Conservation (phyloP, 139 green algal species). For the Tetradesmus lagerheimii region DNA sequence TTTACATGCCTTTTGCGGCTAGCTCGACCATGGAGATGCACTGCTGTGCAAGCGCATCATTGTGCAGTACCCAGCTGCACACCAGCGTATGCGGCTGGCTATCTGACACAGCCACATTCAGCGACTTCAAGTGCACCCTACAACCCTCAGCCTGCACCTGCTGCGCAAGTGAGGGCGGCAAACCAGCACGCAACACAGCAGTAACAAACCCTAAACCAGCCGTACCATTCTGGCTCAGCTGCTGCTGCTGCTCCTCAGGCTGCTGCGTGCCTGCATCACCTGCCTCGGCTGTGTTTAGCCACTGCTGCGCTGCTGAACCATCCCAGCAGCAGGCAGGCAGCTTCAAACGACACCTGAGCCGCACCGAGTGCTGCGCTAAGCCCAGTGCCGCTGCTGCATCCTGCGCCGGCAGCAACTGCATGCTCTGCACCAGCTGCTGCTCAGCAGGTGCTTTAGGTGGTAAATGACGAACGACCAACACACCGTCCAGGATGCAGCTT, state of each 20-base stretch:
- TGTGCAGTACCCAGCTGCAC: not conserved
- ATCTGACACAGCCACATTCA: not conserved
- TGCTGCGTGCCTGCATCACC: not conserved
- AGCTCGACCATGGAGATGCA: not conserved
- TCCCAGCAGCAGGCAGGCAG: not conserved
- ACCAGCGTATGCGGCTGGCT: not conserved
- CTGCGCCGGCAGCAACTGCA: constrained; percentile 28
- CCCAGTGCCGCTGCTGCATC: constrained; percentile 1
- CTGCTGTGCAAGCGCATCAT: constrained; percentile 29
- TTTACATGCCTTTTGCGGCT: not conserved
- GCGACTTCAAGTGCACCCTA: not conserved
- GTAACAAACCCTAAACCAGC: not conserved
- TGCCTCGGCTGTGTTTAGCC: not conserved
- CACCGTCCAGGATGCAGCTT: not conserved
- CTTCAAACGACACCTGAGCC: not conserved
- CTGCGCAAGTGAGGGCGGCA: not conserved
- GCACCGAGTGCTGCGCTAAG: not conserved
- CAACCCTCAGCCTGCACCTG: not conserved
- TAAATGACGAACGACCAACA: not conserved
- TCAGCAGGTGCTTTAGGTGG: not conserved
- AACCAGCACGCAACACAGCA: not conserved
- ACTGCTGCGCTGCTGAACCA: not conserved
- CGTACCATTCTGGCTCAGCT: too few species aligned
- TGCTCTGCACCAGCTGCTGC: not conserved
- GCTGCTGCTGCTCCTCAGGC: not conserved